These are phyloP conservation scores for Amniculicola lignicola DNA, from an alignment of 495 filamentous ascomycete species.

Conservation along the genomic window DNA sequence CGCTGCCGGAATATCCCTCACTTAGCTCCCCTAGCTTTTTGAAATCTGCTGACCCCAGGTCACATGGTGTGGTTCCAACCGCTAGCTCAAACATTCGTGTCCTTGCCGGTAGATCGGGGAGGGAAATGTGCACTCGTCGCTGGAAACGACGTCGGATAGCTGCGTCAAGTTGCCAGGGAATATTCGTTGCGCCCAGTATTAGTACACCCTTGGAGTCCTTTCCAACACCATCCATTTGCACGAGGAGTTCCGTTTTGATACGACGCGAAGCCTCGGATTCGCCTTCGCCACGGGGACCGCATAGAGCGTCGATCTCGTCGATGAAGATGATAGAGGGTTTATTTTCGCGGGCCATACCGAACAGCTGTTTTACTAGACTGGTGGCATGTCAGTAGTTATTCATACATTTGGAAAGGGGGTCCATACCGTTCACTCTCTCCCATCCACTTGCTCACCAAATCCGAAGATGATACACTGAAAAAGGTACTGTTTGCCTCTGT, in stretches of 20 bases:
- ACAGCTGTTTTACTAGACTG: slow-evolving; percentile 94
- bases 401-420: neutral
- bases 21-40: slow-evolving; percentile 72
- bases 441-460: slow-evolving; percentile 99
- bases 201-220: slow-evolving; percentile 90
- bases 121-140: slow-evolving; percentile 86
- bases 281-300: slow-evolving; percentile 92
- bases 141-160: slow-evolving; percentile 97
- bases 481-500: slow-evolving; percentile 99
- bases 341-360: slow-evolving; percentile 97
- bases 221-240: slow-evolving; percentile 99
- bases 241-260: slow-evolving; percentile 97
- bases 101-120: slow-evolving; percentile 83
- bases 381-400: slow-evolving; percentile 18
- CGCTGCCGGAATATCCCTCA: slow-evolving; percentile 91
- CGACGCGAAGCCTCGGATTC: slow-evolving; percentile 95
- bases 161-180: slow-evolving; percentile 98
- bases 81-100: slow-evolving; percentile 97
- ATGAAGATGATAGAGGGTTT: slow-evolving; percentile 99
- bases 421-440: slow-evolving; percentile 91
- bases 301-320: slow-evolving; percentile 96
- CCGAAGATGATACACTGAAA: slow-evolving; percentile 95
- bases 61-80: slow-evolving; percentile 85
- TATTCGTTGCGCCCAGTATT: slow-evolving; percentile 95
- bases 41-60: slow-evolving; percentile 74